Conservation (phyloP, 108 stramenopile species). For the Cyclostephanos tholiformis region DNA sequence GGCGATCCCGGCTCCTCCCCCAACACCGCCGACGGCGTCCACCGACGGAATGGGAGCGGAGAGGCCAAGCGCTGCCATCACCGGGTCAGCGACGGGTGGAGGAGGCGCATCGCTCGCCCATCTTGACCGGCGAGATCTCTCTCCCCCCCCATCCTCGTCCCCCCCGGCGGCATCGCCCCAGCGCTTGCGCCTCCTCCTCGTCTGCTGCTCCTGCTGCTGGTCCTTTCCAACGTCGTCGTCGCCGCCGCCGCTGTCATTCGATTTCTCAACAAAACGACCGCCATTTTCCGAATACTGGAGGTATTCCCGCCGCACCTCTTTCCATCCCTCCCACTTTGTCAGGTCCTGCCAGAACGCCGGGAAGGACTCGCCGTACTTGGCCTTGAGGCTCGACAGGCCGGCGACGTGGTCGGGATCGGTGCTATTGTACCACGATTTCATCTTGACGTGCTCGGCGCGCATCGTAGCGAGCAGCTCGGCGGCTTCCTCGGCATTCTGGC, state of each 20-base stretch:
- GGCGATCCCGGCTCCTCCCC: constrained; percentile 5
- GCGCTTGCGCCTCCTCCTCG: not conserved
- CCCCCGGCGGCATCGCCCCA: constrained; percentile 8
- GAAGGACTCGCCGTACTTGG: constrained; percentile 66
- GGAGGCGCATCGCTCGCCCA: constrained; percentile 57
- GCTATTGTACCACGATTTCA: constrained; percentile 83
- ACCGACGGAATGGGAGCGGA: constrained; percentile 19
- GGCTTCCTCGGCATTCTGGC: constrained; percentile 67
- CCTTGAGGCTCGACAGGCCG: constrained; percentile 35
- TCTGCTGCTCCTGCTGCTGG: constrained; percentile 28
- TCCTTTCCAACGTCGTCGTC: not conserved
- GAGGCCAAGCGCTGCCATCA: constrained; percentile 37
- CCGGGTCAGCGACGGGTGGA: constrained; percentile 34
- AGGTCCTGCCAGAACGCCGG: constrained; percentile 86
- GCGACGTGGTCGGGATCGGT: constrained; percentile 33
- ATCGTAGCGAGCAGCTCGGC: constrained; percentile 84
- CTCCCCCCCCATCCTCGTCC: constrained; percentile 10
- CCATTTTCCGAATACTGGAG: constrained; percentile 60
- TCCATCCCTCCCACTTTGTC: constrained; percentile 86
- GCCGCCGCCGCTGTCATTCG: not conserved
- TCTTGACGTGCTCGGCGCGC: constrained; percentile 73
- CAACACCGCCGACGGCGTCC: constrained; percentile 23
- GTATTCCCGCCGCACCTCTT: constrained; percentile 63
- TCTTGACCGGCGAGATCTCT: constrained; percentile 60
- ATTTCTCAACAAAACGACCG: constrained; percentile 56